Evolutionary conservation across 768 basidiomycete genomes (phyloP).

Genomic region (Hortiboletus flavorubellus): DNA sequence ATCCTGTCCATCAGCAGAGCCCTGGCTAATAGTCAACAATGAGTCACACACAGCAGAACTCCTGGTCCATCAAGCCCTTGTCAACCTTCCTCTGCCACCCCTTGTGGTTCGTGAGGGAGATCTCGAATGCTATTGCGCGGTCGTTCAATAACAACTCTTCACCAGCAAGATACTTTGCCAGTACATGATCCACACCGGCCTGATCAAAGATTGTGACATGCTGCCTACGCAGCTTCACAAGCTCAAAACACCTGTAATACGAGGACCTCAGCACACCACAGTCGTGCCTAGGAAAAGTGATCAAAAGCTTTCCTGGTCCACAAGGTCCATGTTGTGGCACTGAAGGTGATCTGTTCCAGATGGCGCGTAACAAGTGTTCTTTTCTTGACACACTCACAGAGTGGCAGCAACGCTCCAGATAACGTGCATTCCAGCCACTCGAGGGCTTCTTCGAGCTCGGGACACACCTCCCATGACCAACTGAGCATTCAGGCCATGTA

Average conservation of each 20-base stretch:
- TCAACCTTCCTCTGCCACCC: conserved; percentile 25
- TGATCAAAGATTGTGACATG: conserved; percentile 15
- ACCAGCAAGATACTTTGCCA: conserved; percentile 1
- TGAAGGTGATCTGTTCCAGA: background rate
- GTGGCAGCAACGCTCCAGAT: background rate
- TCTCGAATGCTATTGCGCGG: conserved; percentile 15
- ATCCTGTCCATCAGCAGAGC: background rate
- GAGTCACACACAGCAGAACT: conserved; percentile 9
- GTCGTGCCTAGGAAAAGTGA: no score
- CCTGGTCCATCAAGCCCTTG: conserved; percentile 23
- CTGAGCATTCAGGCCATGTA: background rate
- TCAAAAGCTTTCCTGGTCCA: background rate
- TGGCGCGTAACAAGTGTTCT: background rate
- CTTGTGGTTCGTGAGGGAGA: conserved; percentile 21
- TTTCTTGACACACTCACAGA: background rate
- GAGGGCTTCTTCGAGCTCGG: background rate
- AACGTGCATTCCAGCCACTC: background rate
- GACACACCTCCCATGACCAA: background rate
- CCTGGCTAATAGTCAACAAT: background rate
- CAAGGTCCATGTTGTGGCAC: background rate
- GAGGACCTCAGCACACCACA: background rate
- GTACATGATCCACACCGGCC: background rate
- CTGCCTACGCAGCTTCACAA: conserved; percentile 20
- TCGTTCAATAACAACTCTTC: conserved; percentile 5
- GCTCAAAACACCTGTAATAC: conserved; percentile 30